Conservation (phyloP, 2,329 filamentous ascomycete genomes). For the Cladosporium sp. region DNA sequence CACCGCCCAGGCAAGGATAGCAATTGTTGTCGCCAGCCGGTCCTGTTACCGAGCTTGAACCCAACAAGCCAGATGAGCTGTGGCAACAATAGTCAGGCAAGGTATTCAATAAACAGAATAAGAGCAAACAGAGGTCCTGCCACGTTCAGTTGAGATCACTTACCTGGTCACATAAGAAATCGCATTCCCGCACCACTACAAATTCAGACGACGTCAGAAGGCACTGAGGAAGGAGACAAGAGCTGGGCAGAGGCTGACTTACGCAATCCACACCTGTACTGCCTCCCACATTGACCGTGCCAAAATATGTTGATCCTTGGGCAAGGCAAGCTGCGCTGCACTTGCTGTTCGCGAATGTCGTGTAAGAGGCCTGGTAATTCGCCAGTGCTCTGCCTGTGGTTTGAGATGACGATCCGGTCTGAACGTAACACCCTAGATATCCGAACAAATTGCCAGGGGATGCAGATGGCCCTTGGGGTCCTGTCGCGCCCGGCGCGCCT, state of each 20-base stretch:
- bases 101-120: too few species aligned
- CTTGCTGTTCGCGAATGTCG: slow-evolving; percentile 17
- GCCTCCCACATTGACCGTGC: slow-evolving; percentile 23
- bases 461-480: slow-evolving; percentile 13
- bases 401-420: slow-evolving; percentile 19
- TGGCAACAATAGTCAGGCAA: background rate
- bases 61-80: background rate
- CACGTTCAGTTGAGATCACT: slow-evolving; percentile 6
- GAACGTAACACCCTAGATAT: slow-evolving; percentile 29
- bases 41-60: slow-evolving; percentile 15
- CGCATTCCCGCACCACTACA: slow-evolving; percentile 23
- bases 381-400: slow-evolving; percentile 23
- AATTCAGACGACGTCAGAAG: too few species aligned
- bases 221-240: too few species aligned
- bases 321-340: slow-evolving; percentile 19
- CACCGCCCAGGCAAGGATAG: slow-evolving; percentile 22
- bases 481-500: background rate
- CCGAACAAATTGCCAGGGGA: slow-evolving; percentile 17
- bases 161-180: slow-evolving; percentile 24
- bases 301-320: slow-evolving; percentile 23
- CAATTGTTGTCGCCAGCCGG: slow-evolving; percentile 25
- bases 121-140: background rate
- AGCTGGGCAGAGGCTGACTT: too few species aligned
- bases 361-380: slow-evolving; percentile 20
- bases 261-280: slow-evolving; percentile 22